Evolutionary conservation across 208 protist species (phyloP).

Genomic region (Crithidia brevicula): DNA sequence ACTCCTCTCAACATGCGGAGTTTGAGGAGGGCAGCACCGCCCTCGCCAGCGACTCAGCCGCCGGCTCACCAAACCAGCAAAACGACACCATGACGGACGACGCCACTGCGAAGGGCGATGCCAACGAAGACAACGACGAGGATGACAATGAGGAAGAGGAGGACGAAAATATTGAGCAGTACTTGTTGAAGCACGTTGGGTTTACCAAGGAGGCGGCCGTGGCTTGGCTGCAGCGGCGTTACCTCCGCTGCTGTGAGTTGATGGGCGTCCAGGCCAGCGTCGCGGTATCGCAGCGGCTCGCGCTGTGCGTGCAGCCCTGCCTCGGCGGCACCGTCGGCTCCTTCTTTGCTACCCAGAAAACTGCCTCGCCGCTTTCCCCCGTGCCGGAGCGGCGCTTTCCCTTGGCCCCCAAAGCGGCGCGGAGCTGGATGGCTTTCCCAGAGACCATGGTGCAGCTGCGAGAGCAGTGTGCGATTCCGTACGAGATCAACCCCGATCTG

Average conservation of each 20-base stretch:
- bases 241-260: slow-evolving; percentile 38
- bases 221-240: slow-evolving; percentile 32
- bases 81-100: background rate
- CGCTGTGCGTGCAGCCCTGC: slow-evolving; percentile 7
- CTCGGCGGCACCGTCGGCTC: background rate
- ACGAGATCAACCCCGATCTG: slow-evolving; percentile 24
- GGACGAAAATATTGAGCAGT: slow-evolving; percentile 18
- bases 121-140: background rate
- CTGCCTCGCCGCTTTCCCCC: slow-evolving; percentile 7
- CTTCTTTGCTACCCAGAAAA: slow-evolving; percentile 13
- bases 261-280: slow-evolving; percentile 12
- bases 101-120: background rate
- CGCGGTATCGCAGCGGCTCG: slow-evolving; percentile 17
- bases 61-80: background rate
- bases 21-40: slow-evolving; percentile 6
- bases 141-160: slow-evolving; percentile 24
- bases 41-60: slow-evolving; percentile 8
- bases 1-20: background rate
- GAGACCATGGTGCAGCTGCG: slow-evolving; percentile 17
- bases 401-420: background rate
- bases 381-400: background rate
- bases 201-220: slow-evolving; percentile 5
- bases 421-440: slow-evolving; percentile 28
- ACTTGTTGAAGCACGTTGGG: slow-evolving; percentile 3
- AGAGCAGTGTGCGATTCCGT: slow-evolving; percentile 15